Base-by-base conservation (phyloP, 1,139 yeast species). In the Hemisphaericaspora lyxosophila region DNA sequence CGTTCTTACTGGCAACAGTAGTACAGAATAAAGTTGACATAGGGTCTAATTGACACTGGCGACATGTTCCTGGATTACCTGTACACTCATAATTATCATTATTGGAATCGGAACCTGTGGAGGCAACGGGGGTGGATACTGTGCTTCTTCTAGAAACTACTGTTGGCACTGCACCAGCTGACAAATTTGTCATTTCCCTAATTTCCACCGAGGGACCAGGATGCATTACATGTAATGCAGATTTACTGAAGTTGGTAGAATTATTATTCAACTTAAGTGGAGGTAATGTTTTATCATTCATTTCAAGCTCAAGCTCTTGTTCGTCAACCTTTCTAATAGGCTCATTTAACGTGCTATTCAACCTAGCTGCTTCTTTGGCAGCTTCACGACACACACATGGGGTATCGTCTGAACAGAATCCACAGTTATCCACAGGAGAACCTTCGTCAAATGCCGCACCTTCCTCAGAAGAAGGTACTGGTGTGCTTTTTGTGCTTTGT, bases 361-460 rank as follows among this genome's bases (percentile, higher is more conserved):
- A 51, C 26, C 61, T 49, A 1, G 74, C 76, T 2, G 76, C 75
- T 48, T 80, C 86, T 49, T 74, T 74, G 1, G 83, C 89, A 7
- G 90, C 85, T 54, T 84, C 96, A 23, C 92, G 78, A 59, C 97
- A 90, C 3, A 90, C 86, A 62, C 97, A 90, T 4, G 95, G 94
- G 0, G 95, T 82, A 47, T 84, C 95, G 50, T 85, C 95, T 1
- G 95, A 80, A 55, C 97, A 90, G 60, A 90, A 90, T 1, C 97
- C 97, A 62, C 97, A 90, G 44, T 82, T 78, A 47, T 86, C 95
- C 40, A 80, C 77, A 3, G 85, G 83, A 1, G 82, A 73, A 28
- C 62, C 47, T 46, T 64, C 69, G 49, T 70, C 59, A 38, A 70
- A 69, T n/a, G 39, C 44, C 11, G 41, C 24, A 19, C 17, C 17